A percentile compares a stretch with the other conserved stretches of the same genome.
Evolutionary conservation across 78 protist genomes (phyloP).

Genomic region (Dictyostelium capitatum): DNA sequence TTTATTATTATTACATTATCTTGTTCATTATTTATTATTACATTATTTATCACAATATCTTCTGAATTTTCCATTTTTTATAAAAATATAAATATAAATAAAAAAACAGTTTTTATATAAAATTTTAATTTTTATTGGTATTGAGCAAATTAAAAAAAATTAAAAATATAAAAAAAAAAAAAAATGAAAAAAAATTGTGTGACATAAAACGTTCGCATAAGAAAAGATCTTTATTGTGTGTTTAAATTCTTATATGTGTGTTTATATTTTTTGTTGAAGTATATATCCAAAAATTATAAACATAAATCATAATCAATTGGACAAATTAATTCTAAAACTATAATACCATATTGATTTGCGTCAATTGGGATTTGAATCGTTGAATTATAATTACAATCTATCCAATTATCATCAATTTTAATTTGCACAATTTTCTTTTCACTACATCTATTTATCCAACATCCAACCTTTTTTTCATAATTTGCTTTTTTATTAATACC

Average conservation of each 20-base stretch:
- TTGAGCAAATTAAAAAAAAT: neutral
- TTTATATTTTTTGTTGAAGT: too few relatives aligned
- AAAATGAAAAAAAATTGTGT: neutral
- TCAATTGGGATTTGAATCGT: neutral
- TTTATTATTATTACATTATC: neutral
- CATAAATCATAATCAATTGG: neutral
- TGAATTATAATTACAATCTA: neutral
- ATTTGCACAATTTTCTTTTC: neutral
- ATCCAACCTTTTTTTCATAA: slow-evolving; percentile 1
- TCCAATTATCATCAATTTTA: slow-evolving; percentile 5
- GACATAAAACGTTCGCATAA: too few relatives aligned
- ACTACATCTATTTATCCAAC: slow-evolving; percentile 44
- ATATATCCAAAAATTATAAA: neutral
- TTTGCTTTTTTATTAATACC: neutral
- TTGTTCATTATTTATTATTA: neutral
- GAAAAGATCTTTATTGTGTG: too few relatives aligned
- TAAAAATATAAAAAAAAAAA: neutral
- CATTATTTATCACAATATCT: too few relatives aligned
- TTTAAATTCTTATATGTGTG: too few relatives aligned
- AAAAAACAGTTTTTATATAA: neutral
- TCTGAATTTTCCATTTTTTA: too few relatives aligned
- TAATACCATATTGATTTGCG: neutral
- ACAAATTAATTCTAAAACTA: slow-evolving; percentile 15
- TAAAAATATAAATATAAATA: neutral
- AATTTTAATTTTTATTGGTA: neutral